Conservation (phyloP, 1,284 basidiomycete species). For the Heterobasidion parviporum region DNA sequence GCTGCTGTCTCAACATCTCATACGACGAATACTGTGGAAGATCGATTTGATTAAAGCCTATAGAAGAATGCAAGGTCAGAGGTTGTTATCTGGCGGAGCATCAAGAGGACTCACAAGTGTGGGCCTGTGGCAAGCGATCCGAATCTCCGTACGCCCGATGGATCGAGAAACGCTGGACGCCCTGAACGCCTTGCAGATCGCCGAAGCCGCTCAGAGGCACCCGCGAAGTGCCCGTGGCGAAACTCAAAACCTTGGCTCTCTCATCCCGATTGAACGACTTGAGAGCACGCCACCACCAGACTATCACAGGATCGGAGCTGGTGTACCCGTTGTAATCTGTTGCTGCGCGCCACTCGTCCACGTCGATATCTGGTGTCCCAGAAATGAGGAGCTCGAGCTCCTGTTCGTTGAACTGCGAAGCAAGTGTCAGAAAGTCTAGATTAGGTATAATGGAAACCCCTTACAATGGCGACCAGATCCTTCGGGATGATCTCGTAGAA, state of each 20-base stretch:
- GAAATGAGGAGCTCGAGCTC: slow-evolving; percentile 98
- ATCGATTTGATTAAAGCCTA: slow-evolving; percentile 83
- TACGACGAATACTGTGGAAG: slow-evolving; percentile 89
- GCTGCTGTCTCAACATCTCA: slow-evolving; percentile 84
- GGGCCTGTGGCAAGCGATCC: slow-evolving; percentile 82
- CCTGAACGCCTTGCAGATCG: slow-evolving; percentile 91
- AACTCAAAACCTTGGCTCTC: slow-evolving; percentile 92
- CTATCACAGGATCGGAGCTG: slow-evolving; percentile 87
- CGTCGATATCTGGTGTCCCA: slow-evolving; percentile 96
- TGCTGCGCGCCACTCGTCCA: slow-evolving; percentile 96
- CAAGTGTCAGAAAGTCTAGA: slow-evolving; percentile 23
- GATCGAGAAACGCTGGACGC: slow-evolving; percentile 94
- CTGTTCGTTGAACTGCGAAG: slow-evolving; percentile 85
- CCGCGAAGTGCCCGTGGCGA: slow-evolving; percentile 91
- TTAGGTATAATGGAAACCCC: slow-evolving; percentile 19
- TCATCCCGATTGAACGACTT: slow-evolving; percentile 98
- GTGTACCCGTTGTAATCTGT: slow-evolving; percentile 87
- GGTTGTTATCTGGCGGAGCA: slow-evolving; percentile 15
- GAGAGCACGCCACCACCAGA: slow-evolving; percentile 99
- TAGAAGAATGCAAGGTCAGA: slow-evolving; percentile 8
- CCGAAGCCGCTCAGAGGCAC: slow-evolving; percentile 93
- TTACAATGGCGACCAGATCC: slow-evolving; percentile 70
- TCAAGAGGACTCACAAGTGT: slow-evolving; percentile 64
- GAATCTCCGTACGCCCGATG: slow-evolving; percentile 86
- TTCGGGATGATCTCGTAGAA: slow-evolving; percentile 97